Percentiles rank a stretch among this genome's conserved stretches.
Conservation (phyloP, 2,329 filamentous ascomycete genomes). For the Kalaharituber pfeilii region DNA sequence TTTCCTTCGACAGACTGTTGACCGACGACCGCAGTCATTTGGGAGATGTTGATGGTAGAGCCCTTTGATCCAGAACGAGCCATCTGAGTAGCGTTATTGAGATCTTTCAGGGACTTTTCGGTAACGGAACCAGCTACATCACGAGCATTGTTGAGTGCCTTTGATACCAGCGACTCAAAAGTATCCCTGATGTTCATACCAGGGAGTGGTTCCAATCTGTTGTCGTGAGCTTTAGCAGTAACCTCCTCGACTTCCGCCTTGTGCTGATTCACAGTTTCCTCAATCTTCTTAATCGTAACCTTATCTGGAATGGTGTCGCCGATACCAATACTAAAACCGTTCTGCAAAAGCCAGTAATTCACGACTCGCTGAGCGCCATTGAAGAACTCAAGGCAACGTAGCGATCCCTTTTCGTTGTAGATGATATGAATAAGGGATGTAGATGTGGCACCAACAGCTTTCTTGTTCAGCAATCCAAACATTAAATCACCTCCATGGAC, state of each 20-base stretch:
- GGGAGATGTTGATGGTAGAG: slow-evolving; percentile 97
- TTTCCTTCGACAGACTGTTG: slow-evolving; percentile 98
- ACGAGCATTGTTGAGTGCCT: slow-evolving; percentile 84
- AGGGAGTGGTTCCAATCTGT: slow-evolving; percentile 76
- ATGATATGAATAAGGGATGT: slow-evolving; percentile 90
- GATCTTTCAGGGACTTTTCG: slow-evolving; percentile 79
- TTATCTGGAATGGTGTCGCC: slow-evolving; percentile 93
- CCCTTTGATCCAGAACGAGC: slow-evolving; percentile 93
- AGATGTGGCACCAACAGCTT: slow-evolving; percentile 73
- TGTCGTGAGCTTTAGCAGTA: slow-evolving; percentile 62
- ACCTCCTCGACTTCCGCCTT: slow-evolving; percentile 66
- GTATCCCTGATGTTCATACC: slow-evolving; percentile 98
- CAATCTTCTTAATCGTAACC: slow-evolving; percentile 65
- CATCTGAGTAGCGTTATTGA: slow-evolving; percentile 95
- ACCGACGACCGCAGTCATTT: slow-evolving; percentile 96
- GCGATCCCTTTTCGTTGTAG: slow-evolving; percentile 82
- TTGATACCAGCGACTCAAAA: slow-evolving; percentile 93
- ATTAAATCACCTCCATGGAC: slow-evolving; percentile 78
- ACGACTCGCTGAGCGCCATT: slow-evolving; percentile 89
- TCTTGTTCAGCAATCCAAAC: slow-evolving; percentile 83
- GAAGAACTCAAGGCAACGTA: slow-evolving; percentile 82
- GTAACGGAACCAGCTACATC: slow-evolving; percentile 89
- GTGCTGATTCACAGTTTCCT: slow-evolving; percentile 60
- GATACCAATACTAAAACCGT: slow-evolving; percentile 94
- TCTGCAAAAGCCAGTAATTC: slow-evolving; percentile 92